These are phyloP conservation scores for Tylopilus plumbeoviolaceoides DNA, from an alignment of 768 basidiomycete species.

Conservation along the genomic window DNA sequence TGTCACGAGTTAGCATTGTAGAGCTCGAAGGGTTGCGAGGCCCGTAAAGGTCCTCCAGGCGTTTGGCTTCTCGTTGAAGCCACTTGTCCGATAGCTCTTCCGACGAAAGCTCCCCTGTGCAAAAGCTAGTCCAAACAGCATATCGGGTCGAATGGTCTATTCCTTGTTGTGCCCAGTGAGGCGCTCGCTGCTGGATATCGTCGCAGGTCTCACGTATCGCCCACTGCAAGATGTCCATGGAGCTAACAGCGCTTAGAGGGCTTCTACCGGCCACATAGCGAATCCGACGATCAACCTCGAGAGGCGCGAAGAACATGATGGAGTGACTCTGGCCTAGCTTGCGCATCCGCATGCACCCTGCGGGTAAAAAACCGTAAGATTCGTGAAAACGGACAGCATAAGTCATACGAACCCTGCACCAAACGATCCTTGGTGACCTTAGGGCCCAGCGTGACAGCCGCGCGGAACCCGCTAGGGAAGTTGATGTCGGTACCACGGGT, in stretches of 20 bases:
- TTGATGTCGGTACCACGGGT: constrained; percentile 19
- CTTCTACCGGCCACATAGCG: constrained; percentile 23
- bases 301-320: constrained; percentile 46
- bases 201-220: constrained; percentile 41
- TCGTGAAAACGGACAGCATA: not conserved
- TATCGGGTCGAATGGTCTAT: constrained; percentile 31
- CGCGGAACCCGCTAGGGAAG: constrained; percentile 13
- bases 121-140: constrained; percentile 20
- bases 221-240: constrained; percentile 42
- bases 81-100: constrained; percentile 24
- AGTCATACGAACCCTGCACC: constrained; percentile 8
- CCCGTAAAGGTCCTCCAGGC: constrained; percentile 26
- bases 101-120: constrained; percentile 1
- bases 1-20: not conserved
- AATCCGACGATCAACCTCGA: constrained; percentile 40
- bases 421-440: constrained; percentile 18
- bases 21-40: not conserved
- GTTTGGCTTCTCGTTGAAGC: constrained; percentile 39
- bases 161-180: constrained; percentile 46
- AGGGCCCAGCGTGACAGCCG: constrained; percentile 14
- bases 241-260: not conserved
- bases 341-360: constrained; percentile 56
- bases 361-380: constrained; percentile 5
- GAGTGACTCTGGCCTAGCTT: constrained; percentile 46
- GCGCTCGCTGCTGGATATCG: constrained; percentile 35